Base-by-base conservation (phyloP, 148 eudicot genomes). In the Dianthus caryophyllus region DNA sequence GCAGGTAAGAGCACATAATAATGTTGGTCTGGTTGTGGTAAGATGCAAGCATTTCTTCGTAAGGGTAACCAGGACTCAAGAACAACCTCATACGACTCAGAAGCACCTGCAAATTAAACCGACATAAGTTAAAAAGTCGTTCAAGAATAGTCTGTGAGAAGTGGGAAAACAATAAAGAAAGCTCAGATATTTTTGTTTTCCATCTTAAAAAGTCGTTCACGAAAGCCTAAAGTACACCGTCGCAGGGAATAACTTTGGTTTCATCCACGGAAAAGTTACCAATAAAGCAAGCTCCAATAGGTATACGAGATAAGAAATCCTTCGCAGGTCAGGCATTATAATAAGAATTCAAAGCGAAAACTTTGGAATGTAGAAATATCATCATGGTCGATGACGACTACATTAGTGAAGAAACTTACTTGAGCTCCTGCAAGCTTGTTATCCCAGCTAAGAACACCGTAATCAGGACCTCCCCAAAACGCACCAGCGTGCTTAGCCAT, bases 381-480 rank as follows among this genome's bases (percentile, higher is more conserved):
- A 50, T 4, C 16, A 33, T 48, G 22, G 18, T 65, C 44, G 11
- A 41, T 41, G 6, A 41, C 10, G 44, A 41, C 44, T 9, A 41
- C 44, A 41, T 41, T 4, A 4, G 12, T 5, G 44, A 56, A 29
- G 18, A 48, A 66, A 81, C 89, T 86, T 80, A 91, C 97, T 86
- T 91, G 97, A 61, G 90, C 90, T 64, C 92, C 97, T 38, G 90
- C 73, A 54, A 91, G 96, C 84, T 91, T 91, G 78, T 86, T 91
- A 68, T 91, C 96, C 97, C 97, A 91, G 75, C 92, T 91, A 4
- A 91, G 31, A 7, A 91, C 97, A 64, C 97, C 96, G 73, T 86
- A 88, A 76, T 80, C 84, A 0, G 88, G 88, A 38, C 92, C 88
- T 52, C 91, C 90, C 85, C 84, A 84, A 71, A 91, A 91, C 21